Percentiles rank a stretch among this genome's conserved stretches.
These are phyloP conservation scores for Aaosphaeria arxii DNA, from an alignment of 2,329 filamentous ascomycete species.

Conservation along the genomic window DNA sequence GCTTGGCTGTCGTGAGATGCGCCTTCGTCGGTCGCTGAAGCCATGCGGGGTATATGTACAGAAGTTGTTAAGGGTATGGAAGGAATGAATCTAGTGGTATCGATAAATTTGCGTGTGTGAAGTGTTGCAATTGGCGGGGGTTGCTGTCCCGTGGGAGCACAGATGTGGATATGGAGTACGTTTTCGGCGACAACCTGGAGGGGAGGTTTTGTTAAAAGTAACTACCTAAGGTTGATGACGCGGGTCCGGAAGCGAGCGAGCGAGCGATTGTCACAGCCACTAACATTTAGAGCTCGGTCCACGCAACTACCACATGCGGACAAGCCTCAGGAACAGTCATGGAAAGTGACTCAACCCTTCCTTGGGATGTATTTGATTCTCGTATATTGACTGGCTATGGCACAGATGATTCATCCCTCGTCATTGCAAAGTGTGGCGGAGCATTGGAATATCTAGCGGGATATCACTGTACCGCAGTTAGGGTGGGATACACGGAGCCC, in stretches of 20 bases:
- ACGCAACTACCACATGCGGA: conserved; percentile 11
- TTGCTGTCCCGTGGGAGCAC: not conserved
- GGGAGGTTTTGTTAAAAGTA: conserved; percentile 2
- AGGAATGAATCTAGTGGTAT: not conserved
- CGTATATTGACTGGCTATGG: conserved; percentile 18
- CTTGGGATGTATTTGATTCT: conserved; percentile 3
- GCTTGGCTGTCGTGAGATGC: conserved; percentile 20
- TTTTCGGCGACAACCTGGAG: not conserved
- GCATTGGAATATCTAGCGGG: not conserved
- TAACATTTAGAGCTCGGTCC: conserved; percentile 6
- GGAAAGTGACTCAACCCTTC: conserved; percentile 18
- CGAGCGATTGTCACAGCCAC: conserved; percentile 7
- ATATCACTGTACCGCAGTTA: too few species aligned
- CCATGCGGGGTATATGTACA: conserved; percentile 28
- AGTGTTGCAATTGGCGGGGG: too few species aligned
- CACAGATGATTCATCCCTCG: conserved; percentile 2
- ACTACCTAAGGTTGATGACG: conserved; percentile 1
- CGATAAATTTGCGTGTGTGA: not conserved
- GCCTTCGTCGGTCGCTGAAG: conserved; percentile 18
- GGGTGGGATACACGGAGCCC: too few species aligned
- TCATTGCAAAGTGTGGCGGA: not conserved
- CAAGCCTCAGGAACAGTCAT: conserved; percentile 11
- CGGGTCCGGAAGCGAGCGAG: conserved; percentile 21
- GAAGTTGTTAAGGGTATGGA: not conserved
- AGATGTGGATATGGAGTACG: not conserved